Evolutionary conservation across 768 basidiomycete species (phyloP).

Genomic region (Suillus placidus): DNA sequence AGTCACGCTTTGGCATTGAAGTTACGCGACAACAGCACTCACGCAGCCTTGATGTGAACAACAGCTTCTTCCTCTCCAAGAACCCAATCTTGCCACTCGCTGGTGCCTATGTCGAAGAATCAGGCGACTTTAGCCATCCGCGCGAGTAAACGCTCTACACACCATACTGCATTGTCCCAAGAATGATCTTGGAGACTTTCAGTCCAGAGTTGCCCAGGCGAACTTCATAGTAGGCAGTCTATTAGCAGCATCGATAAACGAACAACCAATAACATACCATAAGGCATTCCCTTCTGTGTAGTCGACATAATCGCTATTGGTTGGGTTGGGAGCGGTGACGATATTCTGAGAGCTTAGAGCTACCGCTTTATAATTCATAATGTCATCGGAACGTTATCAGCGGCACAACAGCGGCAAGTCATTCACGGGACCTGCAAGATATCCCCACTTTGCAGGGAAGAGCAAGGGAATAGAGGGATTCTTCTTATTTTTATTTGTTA

Average conservation of each 20-base stretch:
- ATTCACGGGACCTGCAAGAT: not conserved
- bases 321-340: not conserved
- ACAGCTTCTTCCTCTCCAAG: conserved; percentile 38
- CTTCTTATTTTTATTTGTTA: conserved; percentile 7
- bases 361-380: conserved; percentile 1
- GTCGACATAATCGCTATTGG: conserved; percentile 6
- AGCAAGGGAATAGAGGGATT: not conserved
- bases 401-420: not conserved
- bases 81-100: conserved; percentile 36
- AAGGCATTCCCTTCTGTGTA: conserved; percentile 10
- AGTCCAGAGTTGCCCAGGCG: conserved; percentile 47
- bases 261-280: not conserved
- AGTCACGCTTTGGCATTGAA: not conserved
- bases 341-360: not conserved
- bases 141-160: not conserved
- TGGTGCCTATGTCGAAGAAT: conserved; percentile 4
- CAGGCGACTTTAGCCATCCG: conserved; percentile 1
- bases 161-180: conserved; percentile 40
- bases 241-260: not conserved
- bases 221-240: conserved; percentile 23
- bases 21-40: conserved; percentile 2
- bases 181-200: conserved; percentile 42
- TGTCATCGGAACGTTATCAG: not conserved
- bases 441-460: not conserved
- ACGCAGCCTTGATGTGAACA: conserved; percentile 41